Percentiles rank a stretch among this genome's conserved stretches.
phyloP scores from a whole-genome alignment of 768 basidiomycete species.

The Amanita inopinata region DNA sequence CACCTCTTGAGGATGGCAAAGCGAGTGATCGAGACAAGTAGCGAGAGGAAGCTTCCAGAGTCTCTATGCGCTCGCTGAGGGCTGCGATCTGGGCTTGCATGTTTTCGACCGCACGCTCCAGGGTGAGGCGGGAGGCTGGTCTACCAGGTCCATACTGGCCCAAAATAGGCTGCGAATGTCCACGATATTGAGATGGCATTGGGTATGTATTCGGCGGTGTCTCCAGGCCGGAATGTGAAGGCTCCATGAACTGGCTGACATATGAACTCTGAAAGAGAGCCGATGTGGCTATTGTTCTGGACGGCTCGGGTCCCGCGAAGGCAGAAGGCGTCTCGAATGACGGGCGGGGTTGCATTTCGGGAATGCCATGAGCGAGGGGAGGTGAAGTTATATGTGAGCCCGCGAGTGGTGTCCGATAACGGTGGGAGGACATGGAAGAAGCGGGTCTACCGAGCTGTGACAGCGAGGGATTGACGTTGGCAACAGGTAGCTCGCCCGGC shows the following conservation, averaged over 20 bases:
- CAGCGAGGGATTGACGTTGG: slow-evolving; percentile 18
- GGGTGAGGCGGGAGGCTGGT: slow-evolving; percentile 38
- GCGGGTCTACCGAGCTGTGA: slow-evolving; percentile 47
- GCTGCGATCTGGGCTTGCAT: slow-evolving; percentile 78
- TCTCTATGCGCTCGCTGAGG: slow-evolving; percentile 74
- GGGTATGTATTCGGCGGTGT: slow-evolving; percentile 30
- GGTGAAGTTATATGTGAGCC: slow-evolving; percentile 52
- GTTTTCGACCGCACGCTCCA: slow-evolving; percentile 73
- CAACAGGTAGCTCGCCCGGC: slow-evolving; percentile 30
- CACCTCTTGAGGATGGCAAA: slow-evolving; percentile 20
- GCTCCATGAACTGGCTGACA: slow-evolving; percentile 27
- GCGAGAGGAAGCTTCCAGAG: slow-evolving; percentile 39
- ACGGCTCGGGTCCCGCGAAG: slow-evolving; percentile 40
- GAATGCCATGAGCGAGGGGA: slow-evolving; percentile 39
- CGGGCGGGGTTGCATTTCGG: slow-evolving; percentile 64
- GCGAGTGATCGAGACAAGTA: slow-evolving; percentile 31
- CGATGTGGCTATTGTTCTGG: slow-evolving; percentile 27
- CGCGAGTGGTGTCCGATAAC: slow-evolving; percentile 71
- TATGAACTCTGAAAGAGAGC: slow-evolving; percentile 28
- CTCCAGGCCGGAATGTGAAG: slow-evolving; percentile 26
- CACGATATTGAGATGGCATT: slow-evolving; percentile 25
- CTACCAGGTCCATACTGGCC: slow-evolving; percentile 27
- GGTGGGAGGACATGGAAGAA: slow-evolving; percentile 69
- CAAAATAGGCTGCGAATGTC: slow-evolving; percentile 23
- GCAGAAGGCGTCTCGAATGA: slow-evolving; percentile 65